These are phyloP conservation scores for Yarrowia keelungensis DNA, from an alignment of 805 yeast species.

Conservation along the genomic window DNA sequence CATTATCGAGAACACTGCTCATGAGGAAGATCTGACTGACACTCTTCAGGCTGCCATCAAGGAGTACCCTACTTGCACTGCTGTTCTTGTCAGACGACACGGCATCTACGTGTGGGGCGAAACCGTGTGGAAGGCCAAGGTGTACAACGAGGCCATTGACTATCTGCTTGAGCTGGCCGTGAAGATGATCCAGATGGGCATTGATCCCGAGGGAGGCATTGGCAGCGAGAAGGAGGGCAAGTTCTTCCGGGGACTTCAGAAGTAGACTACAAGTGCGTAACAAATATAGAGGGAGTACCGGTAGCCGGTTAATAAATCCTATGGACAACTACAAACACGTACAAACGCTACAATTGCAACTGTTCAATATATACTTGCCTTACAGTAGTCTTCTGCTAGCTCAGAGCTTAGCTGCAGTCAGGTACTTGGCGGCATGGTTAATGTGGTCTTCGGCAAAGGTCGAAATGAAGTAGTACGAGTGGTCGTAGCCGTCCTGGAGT, in stretches of 20 bases:
- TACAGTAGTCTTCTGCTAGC: no score
- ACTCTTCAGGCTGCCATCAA: slow-evolving; percentile 67
- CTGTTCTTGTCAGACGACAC: slow-evolving; percentile 89
- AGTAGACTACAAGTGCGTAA: not conserved
- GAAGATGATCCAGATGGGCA: slow-evolving; percentile 75
- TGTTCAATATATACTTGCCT: no score
- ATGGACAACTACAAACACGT: no score
- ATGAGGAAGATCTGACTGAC: slow-evolving; percentile 77
- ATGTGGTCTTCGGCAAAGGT: slow-evolving; percentile 84
- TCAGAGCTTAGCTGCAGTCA: slow-evolving; percentile 42
- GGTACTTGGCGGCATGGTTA: slow-evolving; percentile 78
- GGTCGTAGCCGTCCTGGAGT: slow-evolving; percentile 85
- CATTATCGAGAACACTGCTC: slow-evolving; percentile 88
- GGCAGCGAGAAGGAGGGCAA: slow-evolving; percentile 44
- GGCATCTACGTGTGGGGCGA: slow-evolving; percentile 98
- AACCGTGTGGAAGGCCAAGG: slow-evolving; percentile 88
- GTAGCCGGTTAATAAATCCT: no score
- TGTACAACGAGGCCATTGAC: slow-evolving; percentile 91
- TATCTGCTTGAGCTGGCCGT: slow-evolving; percentile 85
- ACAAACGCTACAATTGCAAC: no score
- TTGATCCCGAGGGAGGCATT: slow-evolving; percentile 51
- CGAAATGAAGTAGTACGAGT: slow-evolving; percentile 84
- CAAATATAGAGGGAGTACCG: not conserved
- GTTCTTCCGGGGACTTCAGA: slow-evolving; percentile 10
- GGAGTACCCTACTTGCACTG: slow-evolving; percentile 79